Base-by-base conservation (phyloP, 139 green algal species). In the Dunaliella primolecta region DNA sequence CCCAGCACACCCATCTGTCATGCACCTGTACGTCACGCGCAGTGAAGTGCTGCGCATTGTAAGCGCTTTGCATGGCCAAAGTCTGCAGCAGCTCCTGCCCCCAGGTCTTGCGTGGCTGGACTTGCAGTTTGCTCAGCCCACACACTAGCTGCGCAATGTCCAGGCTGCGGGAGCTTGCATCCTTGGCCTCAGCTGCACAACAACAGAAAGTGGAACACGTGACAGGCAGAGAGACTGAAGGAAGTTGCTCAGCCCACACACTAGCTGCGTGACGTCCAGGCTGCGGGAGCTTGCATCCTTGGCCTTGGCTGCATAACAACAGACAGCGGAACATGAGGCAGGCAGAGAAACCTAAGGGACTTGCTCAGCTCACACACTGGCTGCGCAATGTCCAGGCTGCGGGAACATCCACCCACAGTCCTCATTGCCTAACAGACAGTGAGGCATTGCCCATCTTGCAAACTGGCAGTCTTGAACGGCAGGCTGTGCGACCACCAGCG, bases 141-240 rank as follows among this genome's bases (percentile, higher is more conserved):
- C 85, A 79, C 32, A 88, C 35, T 31, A 88, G 64, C 82, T 88
- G 85, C 31, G 85, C 85, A 2, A 84, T 57, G 81, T 88, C 85
- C 32, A 87, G 75, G 3, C 64, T 79, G 30, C 46, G 72, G 3
- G 21, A 20, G 30, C 72, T 33, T 78, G 72, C 72, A 78, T 7
- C 21, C 3, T 64, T 15, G 7, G 46, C 46, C 7, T 7, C 46
- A 64, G 46, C 46, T 64, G 46, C 46, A 64, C 7, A 64, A 64
- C 46, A 64, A 7, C 7, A 64, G 46, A 64, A 15, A 64, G 46
- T 64, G 46, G 15, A 7, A 64, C 7, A 64, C 46, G 15, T 64
- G 46, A 25, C 15, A 25, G 46, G n/a, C n/a, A n/a, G n/a, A n/a
- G n/a, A n/a, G n/a, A n/a, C n/a, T n/a, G n/a, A n/a, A n/a, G n/a